Conservation (phyloP, 306 rosid species). For the Herpetospermum pedunculosum region DNA sequence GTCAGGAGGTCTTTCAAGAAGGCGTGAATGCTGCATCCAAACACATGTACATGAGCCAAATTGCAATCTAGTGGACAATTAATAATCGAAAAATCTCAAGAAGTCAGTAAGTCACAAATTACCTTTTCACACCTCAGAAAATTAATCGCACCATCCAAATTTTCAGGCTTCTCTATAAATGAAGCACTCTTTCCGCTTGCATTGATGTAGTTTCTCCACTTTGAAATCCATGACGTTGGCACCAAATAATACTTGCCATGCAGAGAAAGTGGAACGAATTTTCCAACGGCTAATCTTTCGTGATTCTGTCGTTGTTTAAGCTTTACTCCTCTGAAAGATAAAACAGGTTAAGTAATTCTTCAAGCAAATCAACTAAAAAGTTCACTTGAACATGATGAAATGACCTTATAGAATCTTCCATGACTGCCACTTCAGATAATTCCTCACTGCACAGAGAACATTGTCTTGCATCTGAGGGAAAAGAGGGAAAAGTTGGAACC, state of each 20-base stretch:
- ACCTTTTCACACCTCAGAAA: conserved; percentile 77
- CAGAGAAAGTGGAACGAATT: conserved; percentile 44
- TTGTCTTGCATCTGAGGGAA: conserved; percentile 38
- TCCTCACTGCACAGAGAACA: conserved; percentile 69
- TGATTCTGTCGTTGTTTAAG: conserved; percentile 83
- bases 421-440: conserved; percentile 82
- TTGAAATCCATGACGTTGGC: conserved; percentile 76
- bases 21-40: conserved; percentile 57
- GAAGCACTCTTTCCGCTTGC: conserved; percentile 46
- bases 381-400: background rate
- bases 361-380: conserved; percentile 8
- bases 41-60: conserved; percentile 5
- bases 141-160: conserved; percentile 45
- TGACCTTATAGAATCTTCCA: conserved; percentile 85
- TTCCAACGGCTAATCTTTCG: conserved; percentile 65
- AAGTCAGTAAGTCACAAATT: conserved; percentile 7
- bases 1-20: conserved; percentile 81
- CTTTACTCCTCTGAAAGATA: conserved; percentile 52
- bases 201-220: conserved; percentile 72
- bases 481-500: conserved; percentile 56
- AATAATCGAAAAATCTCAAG: background rate
- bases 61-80: conserved; percentile 5
- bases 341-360: conserved; percentile 17
- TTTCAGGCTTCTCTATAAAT: conserved; percentile 53
- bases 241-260: conserved; percentile 72